A percentile compares a stretch with the other conserved stretches of the same genome.
Evolutionary conservation across 352 stramenopile genomes (phyloP).

Genomic region (Phytopythium oedochilum): DNA sequence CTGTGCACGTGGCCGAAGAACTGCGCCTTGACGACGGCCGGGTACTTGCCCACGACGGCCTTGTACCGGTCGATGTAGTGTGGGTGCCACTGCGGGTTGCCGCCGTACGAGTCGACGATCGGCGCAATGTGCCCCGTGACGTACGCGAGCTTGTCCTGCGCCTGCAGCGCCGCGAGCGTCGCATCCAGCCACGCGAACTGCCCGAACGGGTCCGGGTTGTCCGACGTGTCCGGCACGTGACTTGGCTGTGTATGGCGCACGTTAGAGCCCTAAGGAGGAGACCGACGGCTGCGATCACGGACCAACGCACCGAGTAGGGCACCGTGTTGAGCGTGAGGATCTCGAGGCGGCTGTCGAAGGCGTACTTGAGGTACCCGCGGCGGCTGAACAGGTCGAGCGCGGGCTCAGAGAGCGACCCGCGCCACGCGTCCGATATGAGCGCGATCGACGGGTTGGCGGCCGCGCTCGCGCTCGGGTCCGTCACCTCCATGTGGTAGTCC

Average conservation of each 20-base stretch:
- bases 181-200: slow-evolving; percentile 90
- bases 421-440: slow-evolving; percentile 57
- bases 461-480: slow-evolving; percentile 33
- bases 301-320: slow-evolving; percentile 62
- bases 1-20: slow-evolving; percentile 93
- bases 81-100: slow-evolving; percentile 85
- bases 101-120: slow-evolving; percentile 87
- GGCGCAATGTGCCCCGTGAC: slow-evolving; percentile 91
- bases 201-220: slow-evolving; percentile 78
- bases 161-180: slow-evolving; percentile 50
- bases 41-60: slow-evolving; percentile 63
- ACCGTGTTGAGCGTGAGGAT: slow-evolving; percentile 85
- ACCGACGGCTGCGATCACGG: too few species aligned
- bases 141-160: slow-evolving; percentile 62
- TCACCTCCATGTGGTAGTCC: slow-evolving; percentile 85
- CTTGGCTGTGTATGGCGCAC: slow-evolving; percentile 33
- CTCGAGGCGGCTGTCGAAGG: slow-evolving; percentile 54
- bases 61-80: slow-evolving; percentile 87
- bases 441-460: slow-evolving; percentile 53
- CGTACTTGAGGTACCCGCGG: slow-evolving; percentile 62
- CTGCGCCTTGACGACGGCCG: slow-evolving; percentile 76
- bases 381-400: slow-evolving; percentile 63
- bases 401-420: slow-evolving; percentile 41
- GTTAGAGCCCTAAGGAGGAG: too few species aligned
- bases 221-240: slow-evolving; percentile 68